These are phyloP conservation scores for Penicillium flavigenum DNA, from an alignment of 495 filamentous ascomycete species.

Conservation along the genomic window DNA sequence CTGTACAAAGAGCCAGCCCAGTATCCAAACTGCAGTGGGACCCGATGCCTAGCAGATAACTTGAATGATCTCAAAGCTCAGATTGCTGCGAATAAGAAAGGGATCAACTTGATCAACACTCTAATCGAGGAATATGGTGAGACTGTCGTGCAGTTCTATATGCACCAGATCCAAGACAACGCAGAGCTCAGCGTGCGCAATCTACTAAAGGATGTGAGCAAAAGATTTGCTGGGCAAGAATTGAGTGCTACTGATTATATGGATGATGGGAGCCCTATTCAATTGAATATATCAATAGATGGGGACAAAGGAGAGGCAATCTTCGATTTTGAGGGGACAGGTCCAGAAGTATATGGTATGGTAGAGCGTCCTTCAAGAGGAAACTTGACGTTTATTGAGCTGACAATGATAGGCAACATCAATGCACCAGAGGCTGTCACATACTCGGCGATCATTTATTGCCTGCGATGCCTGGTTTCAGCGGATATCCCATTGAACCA, in stretches of 20 bases:
- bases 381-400: neutral
- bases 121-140: slow-evolving; percentile 91
- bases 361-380: neutral
- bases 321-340: slow-evolving; percentile 84
- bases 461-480: slow-evolving; percentile 80
- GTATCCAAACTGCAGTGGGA: slow-evolving; percentile 84
- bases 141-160: slow-evolving; percentile 87
- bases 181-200: slow-evolving; percentile 79
- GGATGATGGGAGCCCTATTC: slow-evolving; percentile 91
- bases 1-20: slow-evolving; percentile 80
- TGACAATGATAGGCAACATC: slow-evolving; percentile 60
- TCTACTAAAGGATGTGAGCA: slow-evolving; percentile 71
- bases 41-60: slow-evolving; percentile 85
- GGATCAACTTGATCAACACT: slow-evolving; percentile 79
- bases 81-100: slow-evolving; percentile 92
- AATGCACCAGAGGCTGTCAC: slow-evolving; percentile 93
- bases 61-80: slow-evolving; percentile 94
- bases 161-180: slow-evolving; percentile 88
- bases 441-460: slow-evolving; percentile 92
- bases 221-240: slow-evolving; percentile 67
- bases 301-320: slow-evolving; percentile 77
- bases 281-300: slow-evolving; percentile 80
- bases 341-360: slow-evolving; percentile 77
- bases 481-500: slow-evolving; percentile 95
- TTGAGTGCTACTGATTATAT: slow-evolving; percentile 87